Evolutionary conservation across 2,329 filamentous ascomycete species (phyloP), one percentile per base, ranked within the genome.

Genomic region (Sporothrix brunneoviolacea): DNA sequence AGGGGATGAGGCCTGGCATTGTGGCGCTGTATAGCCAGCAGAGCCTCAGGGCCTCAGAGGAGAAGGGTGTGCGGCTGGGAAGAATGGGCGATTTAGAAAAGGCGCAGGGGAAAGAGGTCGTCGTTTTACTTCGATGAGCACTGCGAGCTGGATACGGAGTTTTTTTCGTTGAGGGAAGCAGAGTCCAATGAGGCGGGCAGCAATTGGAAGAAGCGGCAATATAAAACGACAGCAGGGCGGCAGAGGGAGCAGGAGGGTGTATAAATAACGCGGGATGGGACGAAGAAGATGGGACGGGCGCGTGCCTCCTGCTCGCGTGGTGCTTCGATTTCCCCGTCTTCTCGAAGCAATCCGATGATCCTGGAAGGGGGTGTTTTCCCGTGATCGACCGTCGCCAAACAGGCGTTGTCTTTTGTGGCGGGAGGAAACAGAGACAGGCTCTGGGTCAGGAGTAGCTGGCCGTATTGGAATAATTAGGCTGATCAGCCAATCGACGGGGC

Each of bases 1-100:
- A 43, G 27, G 57, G 58, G 35, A 60, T 60, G 36, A 60, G 53
- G 19, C 58, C 58, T 4, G 53, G 48, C 57, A 59, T 60, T 4
- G 41, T 45, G 21, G 32, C 15, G n/a, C 4, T 21, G 8, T 12
- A 32, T 22, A 3, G 22, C 36, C 12, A 21, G 30, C 3, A 9
- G 19, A 3, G 28, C n/a, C 28, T 44, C n/a, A n/a, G n/a, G n/a
- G n/a, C n/a, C n/a, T n/a, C n/a, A n/a, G n/a, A n/a, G n/a, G n/a
- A n/a, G n/a, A n/a, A n/a, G n/a, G n/a, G n/a, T n/a, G n/a, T n/a
- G n/a, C n/a, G n/a, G n/a, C n/a, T n/a, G n/a, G n/a, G n/a, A n/a
- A n/a, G n/a, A n/a, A n/a, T n/a, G n/a, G n/a, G n/a, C n/a, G n/a
- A n/a, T n/a, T n/a, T n/a, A n/a, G n/a, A n/a, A n/a, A n/a, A n/a